Evolutionary conservation across 2,329 filamentous ascomycete species (phyloP), one percentile per base, ranked within the genome.

Genomic region (Trichothecium sympodiale): DNA sequence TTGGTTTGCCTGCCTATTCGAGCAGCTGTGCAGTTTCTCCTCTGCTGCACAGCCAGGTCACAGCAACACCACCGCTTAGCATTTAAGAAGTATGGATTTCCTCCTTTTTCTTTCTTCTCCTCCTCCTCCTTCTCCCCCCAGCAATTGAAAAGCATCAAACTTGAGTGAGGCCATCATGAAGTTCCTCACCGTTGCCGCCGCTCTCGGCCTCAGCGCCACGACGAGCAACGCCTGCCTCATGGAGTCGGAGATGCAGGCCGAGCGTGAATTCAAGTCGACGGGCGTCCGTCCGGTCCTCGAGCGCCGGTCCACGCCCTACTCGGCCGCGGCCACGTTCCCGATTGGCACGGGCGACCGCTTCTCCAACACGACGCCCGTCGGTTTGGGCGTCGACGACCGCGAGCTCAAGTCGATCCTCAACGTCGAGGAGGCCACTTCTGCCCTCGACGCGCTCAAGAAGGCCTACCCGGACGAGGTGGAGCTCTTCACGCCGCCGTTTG

Each of bases 401-500:
- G 49, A 44, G 15, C 53, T 64, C 34, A 38, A 48, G 25, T 59
- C 53, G 40, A 56, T 65, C 46, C 51, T 65, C 51, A 65, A 56
- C 36, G 50, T 56, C 30, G 46, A 47, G 15, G 63, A 66, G 43
- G 53, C 65, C 36, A 52, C 53, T 34, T 58, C 57, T 4, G 62
- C 58, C 2, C 46, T 64, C 38, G 47, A 57, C 20, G 60, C 52
- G 13, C 56, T 67, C 13, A 56, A 51, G 29, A 53, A 47, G 25
- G 52, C 49, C 13, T 63, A 59, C 37, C 38, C 38, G 5, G 51
- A 57, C n/a, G 48, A 56, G 17, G 47, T 64, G 25, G 47, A 48
- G 37, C 52, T 57, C 13, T 55, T 66, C 39, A 53, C 56, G 16
- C 53, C 62, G 2, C 62, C 63, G 2, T 53, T 59, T 47, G 58